These are phyloP conservation scores for Cystobasidium sp. DNA, from an alignment of 1,284 basidiomycete species.

Conservation along the genomic window DNA sequence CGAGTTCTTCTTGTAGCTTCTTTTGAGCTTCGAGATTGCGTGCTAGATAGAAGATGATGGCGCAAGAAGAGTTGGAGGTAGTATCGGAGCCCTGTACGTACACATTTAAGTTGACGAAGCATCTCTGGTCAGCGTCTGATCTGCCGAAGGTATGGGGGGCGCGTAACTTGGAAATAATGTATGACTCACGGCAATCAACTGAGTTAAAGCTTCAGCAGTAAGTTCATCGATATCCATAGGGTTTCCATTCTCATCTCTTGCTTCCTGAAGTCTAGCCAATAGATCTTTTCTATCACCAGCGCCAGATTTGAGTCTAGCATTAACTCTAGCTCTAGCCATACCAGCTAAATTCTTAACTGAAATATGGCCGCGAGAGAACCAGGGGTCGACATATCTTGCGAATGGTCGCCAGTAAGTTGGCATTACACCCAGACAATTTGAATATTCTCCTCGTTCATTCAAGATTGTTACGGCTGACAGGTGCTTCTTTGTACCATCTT, in stretches of 20 bases:
- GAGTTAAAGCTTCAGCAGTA: conserved; percentile 82
- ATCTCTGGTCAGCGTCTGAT: too few relatives aligned
- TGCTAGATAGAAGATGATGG: conserved; percentile 81
- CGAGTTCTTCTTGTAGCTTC: conserved; percentile 78
- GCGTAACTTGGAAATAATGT: too few relatives aligned
- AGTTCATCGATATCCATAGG: conserved; percentile 78
- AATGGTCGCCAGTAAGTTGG: conserved; percentile 73
- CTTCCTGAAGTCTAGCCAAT: conserved; percentile 75
- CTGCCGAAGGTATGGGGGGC: too few relatives aligned
- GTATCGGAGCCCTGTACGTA: conserved; percentile 65
- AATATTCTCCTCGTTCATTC: conserved; percentile 86
- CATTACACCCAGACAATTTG: conserved; percentile 79
- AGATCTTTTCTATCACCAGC: conserved; percentile 69
- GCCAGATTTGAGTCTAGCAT: conserved; percentile 70
- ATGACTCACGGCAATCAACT: conserved; percentile 72
- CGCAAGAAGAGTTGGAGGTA: conserved; percentile 82
- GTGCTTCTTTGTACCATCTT: conserved; percentile 59
- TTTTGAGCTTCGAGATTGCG: conserved; percentile 68
- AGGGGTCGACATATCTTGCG: conserved; percentile 63
- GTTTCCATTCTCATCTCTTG: conserved; percentile 75
- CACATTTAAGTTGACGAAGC: too few relatives aligned
- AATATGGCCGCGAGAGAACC: conserved; percentile 72
- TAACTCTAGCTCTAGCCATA: conserved; percentile 79
- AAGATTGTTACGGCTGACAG: conserved; percentile 84
- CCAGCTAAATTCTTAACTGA: conserved; percentile 77